phyloP scores from a whole-genome alignment of 2,329 filamentous ascomycete species.

The Eutypella sp. region DNA sequence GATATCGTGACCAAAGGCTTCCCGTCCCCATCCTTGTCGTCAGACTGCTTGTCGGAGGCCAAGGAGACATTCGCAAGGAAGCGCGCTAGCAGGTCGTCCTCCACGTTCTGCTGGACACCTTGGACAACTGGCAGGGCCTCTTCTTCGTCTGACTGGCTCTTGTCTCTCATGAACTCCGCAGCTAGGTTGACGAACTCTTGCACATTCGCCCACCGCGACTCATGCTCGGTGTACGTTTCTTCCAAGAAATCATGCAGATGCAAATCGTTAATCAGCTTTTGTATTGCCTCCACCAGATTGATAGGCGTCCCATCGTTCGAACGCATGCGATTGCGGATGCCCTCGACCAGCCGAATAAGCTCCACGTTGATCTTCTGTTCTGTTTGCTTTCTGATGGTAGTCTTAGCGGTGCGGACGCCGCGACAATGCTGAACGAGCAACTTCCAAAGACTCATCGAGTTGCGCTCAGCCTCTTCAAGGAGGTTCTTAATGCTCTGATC shows the following conservation, averaged over 20 bases:
- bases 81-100: conserved; percentile 59
- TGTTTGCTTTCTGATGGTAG: conserved; percentile 44
- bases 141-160: conserved; percentile 40
- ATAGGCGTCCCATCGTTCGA: conserved; percentile 24
- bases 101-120: conserved; percentile 62
- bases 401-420: conserved; percentile 42
- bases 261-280: conserved; percentile 57
- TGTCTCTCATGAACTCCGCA: conserved; percentile 57
- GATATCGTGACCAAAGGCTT: conserved; percentile 77
- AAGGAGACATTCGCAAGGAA: conserved; percentile 90
- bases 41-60: conserved; percentile 70
- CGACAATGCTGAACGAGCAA: conserved; percentile 56
- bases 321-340: conserved; percentile 27
- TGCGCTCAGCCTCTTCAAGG: conserved; percentile 69
- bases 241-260: conserved; percentile 71
- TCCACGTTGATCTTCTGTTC: conserved; percentile 50
- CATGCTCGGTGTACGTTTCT: conserved; percentile 64
- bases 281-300: conserved; percentile 44
- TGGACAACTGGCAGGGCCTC: conserved; percentile 64
- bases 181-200: conserved; percentile 82
- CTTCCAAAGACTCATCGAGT: conserved; percentile 68
- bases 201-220: conserved; percentile 80
- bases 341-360: conserved; percentile 40
- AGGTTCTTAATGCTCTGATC: conserved; percentile 71
- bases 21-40: conserved; percentile 50